phyloP scores from a whole-genome alignment of 345 rosid genomes.

The Rubroshorea leprosula region DNA sequence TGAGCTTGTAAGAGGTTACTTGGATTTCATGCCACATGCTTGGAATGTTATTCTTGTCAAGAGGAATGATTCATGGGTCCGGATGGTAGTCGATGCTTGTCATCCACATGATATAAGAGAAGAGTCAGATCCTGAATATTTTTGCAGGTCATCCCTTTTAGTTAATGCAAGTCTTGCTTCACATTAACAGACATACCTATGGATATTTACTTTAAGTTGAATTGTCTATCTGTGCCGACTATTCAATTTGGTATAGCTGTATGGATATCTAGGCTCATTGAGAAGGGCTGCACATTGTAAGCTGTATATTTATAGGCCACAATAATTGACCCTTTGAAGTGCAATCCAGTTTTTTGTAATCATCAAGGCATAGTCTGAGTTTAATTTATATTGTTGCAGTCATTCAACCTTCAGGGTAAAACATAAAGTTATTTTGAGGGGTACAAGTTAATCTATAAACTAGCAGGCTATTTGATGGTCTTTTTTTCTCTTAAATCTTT shows the following conservation, averaged over 20 bases:
- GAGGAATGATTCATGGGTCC: conserved; percentile 55
- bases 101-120: conserved; percentile 77
- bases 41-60: conserved; percentile 68
- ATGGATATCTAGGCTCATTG: background rate
- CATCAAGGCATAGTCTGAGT: too few species aligned
- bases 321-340: too few species aligned
- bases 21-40: conserved; percentile 82
- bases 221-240: background rate
- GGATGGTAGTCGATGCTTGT: conserved; percentile 87
- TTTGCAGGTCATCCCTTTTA: conserved; percentile 22
- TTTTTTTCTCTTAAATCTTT: too few species aligned
- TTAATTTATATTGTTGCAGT: too few species aligned
- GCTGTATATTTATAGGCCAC: too few species aligned
- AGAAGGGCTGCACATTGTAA: background rate
- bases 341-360: too few species aligned
- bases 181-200: too few species aligned
- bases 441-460: too few species aligned
- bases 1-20: conserved; percentile 92
- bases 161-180: background rate
- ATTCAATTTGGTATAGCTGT: background rate
- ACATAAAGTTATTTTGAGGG: too few species aligned
- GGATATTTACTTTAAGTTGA: background rate
- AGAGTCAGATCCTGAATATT: conserved; percentile 71
- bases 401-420: too few species aligned
- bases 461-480: too few species aligned